These are phyloP conservation scores for Aphanomyces invadans DNA, from an alignment of 352 stramenopile species.

Conservation along the genomic window DNA sequence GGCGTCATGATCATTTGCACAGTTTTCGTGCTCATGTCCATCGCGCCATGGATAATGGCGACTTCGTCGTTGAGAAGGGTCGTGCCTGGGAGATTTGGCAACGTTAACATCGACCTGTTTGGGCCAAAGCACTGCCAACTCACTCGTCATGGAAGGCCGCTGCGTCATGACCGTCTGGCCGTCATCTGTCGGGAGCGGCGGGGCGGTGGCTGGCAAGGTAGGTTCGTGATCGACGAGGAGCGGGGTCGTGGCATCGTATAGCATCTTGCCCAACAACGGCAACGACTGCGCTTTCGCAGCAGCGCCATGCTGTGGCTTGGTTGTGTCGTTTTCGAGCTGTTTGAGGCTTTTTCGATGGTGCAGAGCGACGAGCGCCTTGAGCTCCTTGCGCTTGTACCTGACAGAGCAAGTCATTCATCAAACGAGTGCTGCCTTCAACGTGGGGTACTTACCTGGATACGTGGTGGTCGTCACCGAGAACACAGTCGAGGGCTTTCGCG, in stretches of 20 bases:
- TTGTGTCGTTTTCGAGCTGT: neutral
- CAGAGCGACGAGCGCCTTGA: slow-evolving; percentile 84
- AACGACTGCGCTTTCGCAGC: too few relatives aligned
- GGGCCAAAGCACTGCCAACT: too few relatives aligned
- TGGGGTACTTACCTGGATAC: slow-evolving; percentile 32
- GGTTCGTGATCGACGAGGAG: too few relatives aligned
- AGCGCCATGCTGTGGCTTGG: too few relatives aligned
- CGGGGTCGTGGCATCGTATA: too few relatives aligned
- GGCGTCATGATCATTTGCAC: slow-evolving; percentile 49
- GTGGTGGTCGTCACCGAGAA: slow-evolving; percentile 69
- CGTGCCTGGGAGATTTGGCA: too few relatives aligned
- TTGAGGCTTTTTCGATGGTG: slow-evolving; percentile 29
- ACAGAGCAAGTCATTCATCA: neutral
- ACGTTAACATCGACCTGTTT: too few relatives aligned
- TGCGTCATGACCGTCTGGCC: too few relatives aligned
- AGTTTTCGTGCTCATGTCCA: slow-evolving; percentile 47
- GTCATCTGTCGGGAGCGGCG: too few relatives aligned
- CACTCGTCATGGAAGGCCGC: neutral
- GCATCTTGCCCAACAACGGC: neutral
- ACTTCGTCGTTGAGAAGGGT: slow-evolving; percentile 37
- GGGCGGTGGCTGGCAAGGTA: too few relatives aligned
- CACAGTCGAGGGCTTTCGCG: slow-evolving; percentile 80
- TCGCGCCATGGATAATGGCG: slow-evolving; percentile 50
- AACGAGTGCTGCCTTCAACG: too few relatives aligned
- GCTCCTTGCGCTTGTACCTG: slow-evolving; percentile 85